Evolutionary conservation across 768 basidiomycete species (phyloP).

Genomic region (Cyclocybe aegerita): DNA sequence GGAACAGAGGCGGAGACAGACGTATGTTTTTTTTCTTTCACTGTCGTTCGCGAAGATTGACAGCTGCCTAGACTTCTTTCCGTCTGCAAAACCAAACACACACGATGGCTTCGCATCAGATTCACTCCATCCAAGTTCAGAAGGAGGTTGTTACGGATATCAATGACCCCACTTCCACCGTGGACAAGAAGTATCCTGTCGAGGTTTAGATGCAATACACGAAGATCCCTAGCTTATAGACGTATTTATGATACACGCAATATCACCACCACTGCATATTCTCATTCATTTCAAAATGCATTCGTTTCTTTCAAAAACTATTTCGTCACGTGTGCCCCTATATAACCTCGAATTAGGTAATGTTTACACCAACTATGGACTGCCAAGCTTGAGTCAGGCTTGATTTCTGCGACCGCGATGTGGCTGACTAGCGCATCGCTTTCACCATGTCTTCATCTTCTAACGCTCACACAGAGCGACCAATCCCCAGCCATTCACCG

Average conservation of each 20-base stretch:
- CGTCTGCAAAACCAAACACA: slow-evolving; percentile 26
- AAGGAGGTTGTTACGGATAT: slow-evolving; percentile 26
- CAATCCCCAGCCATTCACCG: too few relatives aligned
- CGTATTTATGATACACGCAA: neutral
- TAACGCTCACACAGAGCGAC: too few relatives aligned
- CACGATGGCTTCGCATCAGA: slow-evolving; percentile 15
- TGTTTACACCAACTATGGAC: slow-evolving; percentile 2
- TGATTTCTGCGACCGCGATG: neutral
- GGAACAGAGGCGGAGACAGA: slow-evolving; percentile 29
- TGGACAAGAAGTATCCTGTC: slow-evolving; percentile 21
- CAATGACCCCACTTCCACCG: slow-evolving; percentile 2
- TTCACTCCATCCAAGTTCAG: slow-evolving; percentile 28
- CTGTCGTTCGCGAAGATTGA: neutral
- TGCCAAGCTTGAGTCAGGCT: slow-evolving; percentile 8
- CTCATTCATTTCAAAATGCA: neutral
- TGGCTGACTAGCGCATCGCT: neutral
- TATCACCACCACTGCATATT: neutral
- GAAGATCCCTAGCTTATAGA: neutral
- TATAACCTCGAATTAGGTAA: slow-evolving; percentile 1
- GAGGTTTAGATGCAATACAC: slow-evolving; percentile 9
- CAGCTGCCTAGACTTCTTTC: slow-evolving; percentile 6
- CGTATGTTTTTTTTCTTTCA: slow-evolving; percentile 21
- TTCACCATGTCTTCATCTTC: too few relatives aligned
- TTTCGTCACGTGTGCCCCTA: slow-evolving; percentile 21
- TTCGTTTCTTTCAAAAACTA: slow-evolving; percentile 1